A percentile compares a stretch with the other conserved stretches of the same genome.
These are phyloP conservation scores for Vachellia collinsii DNA, from an alignment of 306 rosid species.

Conservation along the genomic window DNA sequence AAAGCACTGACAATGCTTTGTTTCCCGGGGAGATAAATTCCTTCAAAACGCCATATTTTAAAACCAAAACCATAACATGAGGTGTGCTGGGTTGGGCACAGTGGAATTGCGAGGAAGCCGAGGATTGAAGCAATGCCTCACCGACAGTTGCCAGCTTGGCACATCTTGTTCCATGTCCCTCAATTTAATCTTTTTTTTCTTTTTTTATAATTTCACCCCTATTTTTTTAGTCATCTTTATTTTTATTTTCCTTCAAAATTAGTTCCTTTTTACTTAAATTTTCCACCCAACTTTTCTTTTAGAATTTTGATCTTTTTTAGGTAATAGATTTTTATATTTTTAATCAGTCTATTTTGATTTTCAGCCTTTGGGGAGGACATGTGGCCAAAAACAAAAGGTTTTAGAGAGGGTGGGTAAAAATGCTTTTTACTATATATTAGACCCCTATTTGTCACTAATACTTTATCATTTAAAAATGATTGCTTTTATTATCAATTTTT, in stretches of 20 bases:
- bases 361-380: background rate
- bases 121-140: background rate
- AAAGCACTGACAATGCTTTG: conserved; percentile 22
- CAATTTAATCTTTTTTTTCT: background rate
- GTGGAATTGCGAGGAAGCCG: background rate
- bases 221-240: background rate
- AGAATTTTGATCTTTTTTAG: background rate
- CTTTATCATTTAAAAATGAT: background rate
- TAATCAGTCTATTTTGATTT: background rate
- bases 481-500: background rate
- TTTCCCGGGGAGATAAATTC: background rate
- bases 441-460: background rate
- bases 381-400: background rate
- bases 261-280: background rate
- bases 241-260: background rate
- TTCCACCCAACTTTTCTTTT: background rate
- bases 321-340: background rate
- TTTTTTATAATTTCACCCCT: background rate
- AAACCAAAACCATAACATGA: background rate
- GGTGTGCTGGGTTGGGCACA: background rate
- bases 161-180: background rate
- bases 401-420: background rate
- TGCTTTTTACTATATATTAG: background rate
- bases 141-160: conserved; percentile 31
- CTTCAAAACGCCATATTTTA: background rate